Base-by-base conservation (phyloP, 1,284 basidiomycete genomes). In the Cronartium ribicola region DNA sequence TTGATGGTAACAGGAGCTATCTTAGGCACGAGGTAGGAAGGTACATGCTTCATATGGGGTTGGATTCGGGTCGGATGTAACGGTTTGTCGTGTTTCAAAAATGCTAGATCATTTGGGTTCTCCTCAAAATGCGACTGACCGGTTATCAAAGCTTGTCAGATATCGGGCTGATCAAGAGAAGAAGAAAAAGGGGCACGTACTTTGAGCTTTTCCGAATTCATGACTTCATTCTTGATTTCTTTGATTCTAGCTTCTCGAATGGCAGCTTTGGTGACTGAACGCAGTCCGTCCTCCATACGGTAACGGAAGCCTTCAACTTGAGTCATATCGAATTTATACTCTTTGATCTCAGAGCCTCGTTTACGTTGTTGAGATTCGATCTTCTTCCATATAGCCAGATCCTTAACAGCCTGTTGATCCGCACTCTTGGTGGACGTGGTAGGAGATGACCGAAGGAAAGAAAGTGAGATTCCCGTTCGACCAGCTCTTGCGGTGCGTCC, bases 281-380 rank as follows among this genome's bases (percentile, higher is more conserved):
- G 85, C 78, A 98, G 81, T 1, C 93, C 96, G 81, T 98, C 96
- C 80, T 94, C 91, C 92, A 98, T 98, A 67, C 96, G 87, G 83
- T 99, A 99, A 78, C 94, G 85, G 84, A 99, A 99, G n/a, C 92
- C 94, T 79, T 98, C 94, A 55, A 98, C 92, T 84, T 96, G 89
- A 82, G 88, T 86, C 90, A 91, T 88, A 81, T 97, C 93, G 80
- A 98, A 91, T 51, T 88, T 87, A 83, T 96, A 99, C 81, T 94
- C 93, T 81, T 91, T 90, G 77, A 97, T 86, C 77, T 90, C 87
- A 71, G 88, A 88, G 39, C 89, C 90, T 71, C 87, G 83, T 48
- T 87, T 87, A 80, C 90, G 88, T 63, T 83, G 82, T 80, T 89
- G 87, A 76, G 85, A 85, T 80, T 90, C 88, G 57, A 96, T 91